A percentile compares a stretch with the other conserved stretches of the same genome.
These are phyloP conservation scores for Podila clonocystis DNA, from an alignment of 192 early-diverging fungal genomes.

Conservation along the genomic window DNA sequence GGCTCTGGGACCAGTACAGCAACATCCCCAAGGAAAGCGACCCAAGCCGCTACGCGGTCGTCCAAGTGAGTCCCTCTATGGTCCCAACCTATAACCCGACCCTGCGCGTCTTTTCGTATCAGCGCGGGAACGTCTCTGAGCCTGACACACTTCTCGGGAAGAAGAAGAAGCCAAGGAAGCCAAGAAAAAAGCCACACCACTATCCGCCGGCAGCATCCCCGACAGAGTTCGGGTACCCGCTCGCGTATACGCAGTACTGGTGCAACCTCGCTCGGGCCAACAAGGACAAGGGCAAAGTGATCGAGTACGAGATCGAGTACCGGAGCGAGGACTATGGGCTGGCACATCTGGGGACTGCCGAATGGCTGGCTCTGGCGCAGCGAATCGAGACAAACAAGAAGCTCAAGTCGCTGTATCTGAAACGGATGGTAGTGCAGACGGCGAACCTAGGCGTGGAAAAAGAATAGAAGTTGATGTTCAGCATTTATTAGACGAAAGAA, in stretches of 20 bases:
- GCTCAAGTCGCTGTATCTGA: constrained; percentile 19
- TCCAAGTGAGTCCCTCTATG: constrained; percentile 69
- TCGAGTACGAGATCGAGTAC: constrained; percentile 61
- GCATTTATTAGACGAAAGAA: no score
- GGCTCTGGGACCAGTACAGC: constrained; percentile 51
- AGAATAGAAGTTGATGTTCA: not conserved
- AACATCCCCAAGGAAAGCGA: constrained; percentile 27
- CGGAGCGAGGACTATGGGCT: constrained; percentile 58
- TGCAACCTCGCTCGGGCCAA: constrained; percentile 49
- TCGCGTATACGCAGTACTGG: constrained; percentile 54
- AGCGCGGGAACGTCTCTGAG: constrained; percentile 17
- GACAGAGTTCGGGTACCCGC: constrained; percentile 43
- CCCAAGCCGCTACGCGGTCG: constrained; percentile 41
- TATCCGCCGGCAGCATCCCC: constrained; percentile 26
- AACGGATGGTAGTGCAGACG: constrained; percentile 40
- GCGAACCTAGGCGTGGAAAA: constrained; percentile 21
- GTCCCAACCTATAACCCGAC: constrained; percentile 71
- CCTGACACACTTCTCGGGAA: not conserved
- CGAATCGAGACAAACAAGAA: constrained; percentile 21
- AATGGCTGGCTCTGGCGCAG: constrained; percentile 59
- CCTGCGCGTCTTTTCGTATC: constrained; percentile 69
- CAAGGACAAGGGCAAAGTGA: constrained; percentile 5
- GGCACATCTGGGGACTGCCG: constrained; percentile 51
- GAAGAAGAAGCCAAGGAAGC: constrained; percentile 28
- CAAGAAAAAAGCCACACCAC: constrained; percentile 26